Evolutionary conservation across 2,329 filamentous ascomycete genomes (phyloP), one percentile per base, ranked within the genome.

Genomic region (Fusarium camptoceras): DNA sequence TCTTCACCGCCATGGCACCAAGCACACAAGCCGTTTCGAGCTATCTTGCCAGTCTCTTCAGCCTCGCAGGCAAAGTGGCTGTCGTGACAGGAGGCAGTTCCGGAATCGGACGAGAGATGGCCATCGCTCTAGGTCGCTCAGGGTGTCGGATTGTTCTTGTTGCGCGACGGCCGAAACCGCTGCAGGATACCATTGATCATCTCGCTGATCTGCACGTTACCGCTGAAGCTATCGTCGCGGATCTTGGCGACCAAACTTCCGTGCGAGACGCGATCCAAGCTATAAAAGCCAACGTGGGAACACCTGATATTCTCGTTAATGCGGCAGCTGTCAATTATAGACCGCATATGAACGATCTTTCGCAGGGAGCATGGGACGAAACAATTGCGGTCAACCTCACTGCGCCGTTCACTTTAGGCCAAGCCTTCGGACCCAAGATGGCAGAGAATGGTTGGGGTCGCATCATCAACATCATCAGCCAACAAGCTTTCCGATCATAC

Each of bases 1-100:
- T 37, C 14, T 49, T 6, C n/a, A 68, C 31, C 20, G 31, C 39
- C 34, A 74, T 74, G 72, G 28, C 61, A 8, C 66, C 57, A 48
- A 61, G 37, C 42, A 5, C 46, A 5, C 60, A 56, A 5, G 47
- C 60, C 12, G 60, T 67, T 16, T 58, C 61, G 15, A 48, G 20
- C 59, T 79, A 78, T 44, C 73, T 80, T 27, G 51, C 75, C 25
- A 67, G 69, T 10, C 64, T 79, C 30, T 79, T 79, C 56, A 68
- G 73, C 20, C 75, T 79, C n/a, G 56, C 65, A 0, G 77, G 77
- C 18, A 71, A 70, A 39, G 72, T 75, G 8, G 78, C 76, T 0
- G 71, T 79, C 9, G 65, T 80, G 2, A 79, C 78, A 0, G 78
- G 78, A 9, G 78, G 73, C n/a, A 79, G 77, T 61, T 76, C 76